These are phyloP conservation scores for Fusarium sp. DNA, from an alignment of 2,329 filamentous ascomycete species.

Conservation along the genomic window DNA sequence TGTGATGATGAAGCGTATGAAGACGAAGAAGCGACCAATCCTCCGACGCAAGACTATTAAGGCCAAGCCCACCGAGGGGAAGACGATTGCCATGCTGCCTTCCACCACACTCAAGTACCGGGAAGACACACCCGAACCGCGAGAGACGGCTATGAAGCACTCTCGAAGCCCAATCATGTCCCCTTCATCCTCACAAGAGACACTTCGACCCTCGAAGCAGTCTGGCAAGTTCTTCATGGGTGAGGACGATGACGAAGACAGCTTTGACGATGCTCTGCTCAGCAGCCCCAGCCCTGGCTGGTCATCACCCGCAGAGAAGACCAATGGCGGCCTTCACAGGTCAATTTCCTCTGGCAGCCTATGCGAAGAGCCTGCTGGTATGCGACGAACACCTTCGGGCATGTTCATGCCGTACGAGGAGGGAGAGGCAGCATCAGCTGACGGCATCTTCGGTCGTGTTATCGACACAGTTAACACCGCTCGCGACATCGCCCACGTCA, in stretches of 20 bases:
- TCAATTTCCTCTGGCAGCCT: conserved; percentile 62
- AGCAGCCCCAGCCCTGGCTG: conserved; percentile 46
- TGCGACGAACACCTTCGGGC: conserved; percentile 84
- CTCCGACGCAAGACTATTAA: conserved; percentile 52
- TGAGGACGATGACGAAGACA: conserved; percentile 70
- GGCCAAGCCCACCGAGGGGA: conserved; percentile 71
- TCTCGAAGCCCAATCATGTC: conserved; percentile 67
- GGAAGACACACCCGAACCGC: conserved; percentile 78
- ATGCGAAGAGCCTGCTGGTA: conserved; percentile 67
- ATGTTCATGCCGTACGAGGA: conserved; percentile 94
- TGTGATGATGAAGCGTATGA: conserved; percentile 82
- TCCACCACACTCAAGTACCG: conserved; percentile 89
- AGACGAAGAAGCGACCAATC: conserved; percentile 66
- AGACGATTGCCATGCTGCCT: conserved; percentile 88
- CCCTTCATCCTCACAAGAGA: conserved; percentile 86
- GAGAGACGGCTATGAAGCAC: conserved; percentile 73
- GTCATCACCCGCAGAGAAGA: conserved; percentile 44
- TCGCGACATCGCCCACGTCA: conserved; percentile 76
- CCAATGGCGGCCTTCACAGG: conserved; percentile 54
- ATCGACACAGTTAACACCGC: conserved; percentile 84
- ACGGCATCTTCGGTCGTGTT: conserved; percentile 80
- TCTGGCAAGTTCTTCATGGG: conserved; percentile 73
- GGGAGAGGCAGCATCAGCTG: conserved; percentile 69
- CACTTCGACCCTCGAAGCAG: conserved; percentile 76
- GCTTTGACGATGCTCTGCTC: conserved; percentile 53